phyloP scores from a whole-genome alignment of 441 rosid species.

The Populus hybrid region DNA sequence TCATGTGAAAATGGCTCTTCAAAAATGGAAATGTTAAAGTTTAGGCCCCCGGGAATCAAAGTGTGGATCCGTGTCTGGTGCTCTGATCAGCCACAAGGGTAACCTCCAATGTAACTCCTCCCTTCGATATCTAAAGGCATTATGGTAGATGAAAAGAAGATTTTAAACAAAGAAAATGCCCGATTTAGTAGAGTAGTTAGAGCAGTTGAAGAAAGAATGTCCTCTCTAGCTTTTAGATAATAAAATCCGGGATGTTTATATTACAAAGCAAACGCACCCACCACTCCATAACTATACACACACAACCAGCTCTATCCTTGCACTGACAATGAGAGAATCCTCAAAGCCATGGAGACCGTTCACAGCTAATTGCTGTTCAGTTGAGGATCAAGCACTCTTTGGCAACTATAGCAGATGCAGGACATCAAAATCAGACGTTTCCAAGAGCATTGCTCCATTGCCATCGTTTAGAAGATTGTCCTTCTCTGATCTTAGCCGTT shows the following conservation, averaged over 20 bases:
- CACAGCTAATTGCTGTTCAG: conserved; percentile 69
- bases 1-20: too few relatives aligned
- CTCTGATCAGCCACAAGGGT: too few relatives aligned
- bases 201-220: conserved; percentile 76
- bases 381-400: conserved; percentile 48
- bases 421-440: conserved; percentile 57
- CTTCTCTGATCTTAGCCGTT: conserved; percentile 58
- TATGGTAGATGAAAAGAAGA: conserved; percentile 9
- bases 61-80: too few relatives aligned
- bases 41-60: too few relatives aligned
- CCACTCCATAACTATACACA: background rate
- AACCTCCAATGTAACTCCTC: too few relatives aligned
- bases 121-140: conserved; percentile 13
- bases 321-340: conserved; percentile 38
- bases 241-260: conserved; percentile 14
- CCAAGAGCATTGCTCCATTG: conserved; percentile 64
- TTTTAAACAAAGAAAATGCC: background rate
- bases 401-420: conserved; percentile 59
- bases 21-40: too few relatives aligned
- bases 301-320: background rate
- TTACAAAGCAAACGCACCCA: background rate
- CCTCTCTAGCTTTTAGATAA: conserved; percentile 7
- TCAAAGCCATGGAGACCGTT: conserved; percentile 65
- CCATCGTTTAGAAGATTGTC: conserved; percentile 50
- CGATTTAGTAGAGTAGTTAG: conserved; percentile 79